phyloP scores from a whole-genome alignment of 1,284 basidiomycete genomes.

The Cryptococcus sp. region DNA sequence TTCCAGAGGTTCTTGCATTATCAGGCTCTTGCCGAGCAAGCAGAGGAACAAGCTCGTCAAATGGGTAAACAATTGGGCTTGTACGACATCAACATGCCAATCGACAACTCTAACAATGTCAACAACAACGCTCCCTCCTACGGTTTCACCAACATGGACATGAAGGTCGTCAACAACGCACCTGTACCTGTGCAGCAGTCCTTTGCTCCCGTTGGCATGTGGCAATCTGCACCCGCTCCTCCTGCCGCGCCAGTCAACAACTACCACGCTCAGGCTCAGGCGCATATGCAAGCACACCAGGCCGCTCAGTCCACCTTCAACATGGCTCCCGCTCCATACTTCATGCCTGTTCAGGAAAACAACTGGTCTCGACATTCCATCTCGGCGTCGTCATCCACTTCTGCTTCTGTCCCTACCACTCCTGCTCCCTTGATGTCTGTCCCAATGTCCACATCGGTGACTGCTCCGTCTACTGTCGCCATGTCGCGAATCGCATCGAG shows the following conservation, averaged over 20 bases:
- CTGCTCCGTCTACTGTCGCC: conserved; percentile 2
- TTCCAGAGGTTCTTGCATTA: conserved; percentile 43
- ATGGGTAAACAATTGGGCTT: conserved; percentile 16
- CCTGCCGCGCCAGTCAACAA: conserved; percentile 14
- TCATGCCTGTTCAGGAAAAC: neutral
- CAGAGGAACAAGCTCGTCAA: conserved; percentile 17
- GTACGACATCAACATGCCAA: conserved; percentile 1
- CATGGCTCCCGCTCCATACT: neutral
- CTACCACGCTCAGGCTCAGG: conserved; percentile 35
- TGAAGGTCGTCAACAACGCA: too few relatives aligned
- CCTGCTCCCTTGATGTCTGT: neutral
- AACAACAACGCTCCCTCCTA: too few relatives aligned
- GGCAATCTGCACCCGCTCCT: too few relatives aligned
- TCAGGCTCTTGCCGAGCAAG: conserved; percentile 39
- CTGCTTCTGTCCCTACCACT: conserved; percentile 1
- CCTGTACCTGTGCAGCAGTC: too few relatives aligned
- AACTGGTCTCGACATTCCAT: conserved; percentile 18
- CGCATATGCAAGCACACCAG: conserved; percentile 31
- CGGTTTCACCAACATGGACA: too few relatives aligned
- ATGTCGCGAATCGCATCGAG: conserved; percentile 8
- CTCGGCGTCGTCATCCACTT: conserved; percentile 14
- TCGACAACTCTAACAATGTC: conserved; percentile 6
- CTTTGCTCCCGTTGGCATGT: too few relatives aligned
- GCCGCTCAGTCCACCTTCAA: conserved; percentile 11
- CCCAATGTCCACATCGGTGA: neutral